Evolutionary conservation across 805 yeast genomes (phyloP).

Genomic region (Metschnikowia koreensis): DNA sequence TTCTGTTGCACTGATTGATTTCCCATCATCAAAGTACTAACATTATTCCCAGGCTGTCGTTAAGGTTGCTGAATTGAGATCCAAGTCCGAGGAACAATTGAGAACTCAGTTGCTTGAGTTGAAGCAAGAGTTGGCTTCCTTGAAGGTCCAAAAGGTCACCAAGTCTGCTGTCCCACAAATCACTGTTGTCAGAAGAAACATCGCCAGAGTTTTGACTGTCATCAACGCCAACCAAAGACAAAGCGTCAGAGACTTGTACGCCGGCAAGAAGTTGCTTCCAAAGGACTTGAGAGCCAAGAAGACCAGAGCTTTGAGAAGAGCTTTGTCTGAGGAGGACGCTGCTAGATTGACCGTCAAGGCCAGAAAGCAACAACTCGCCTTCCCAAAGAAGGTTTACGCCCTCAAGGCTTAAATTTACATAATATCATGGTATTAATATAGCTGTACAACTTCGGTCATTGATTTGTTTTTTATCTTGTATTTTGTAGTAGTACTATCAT

Average conservation of each 20-base stretch:
- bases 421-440: slow-evolving; percentile 22
- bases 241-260: slow-evolving; percentile 91
- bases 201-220: slow-evolving; percentile 96
- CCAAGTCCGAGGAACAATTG: slow-evolving; percentile 95
- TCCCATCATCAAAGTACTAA: slow-evolving; percentile 19
- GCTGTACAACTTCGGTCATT: slow-evolving; percentile 19
- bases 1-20: neutral
- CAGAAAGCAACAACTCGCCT: slow-evolving; percentile 88
- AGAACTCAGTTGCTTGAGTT: slow-evolving; percentile 91
- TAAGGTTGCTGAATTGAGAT: slow-evolving; percentile 94
- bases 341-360: slow-evolving; percentile 80
- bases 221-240: slow-evolving; percentile 97
- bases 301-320: slow-evolving; percentile 99
- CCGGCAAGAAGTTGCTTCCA: slow-evolving; percentile 93
- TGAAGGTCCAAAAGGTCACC: slow-evolving; percentile 93
- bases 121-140: slow-evolving; percentile 93
- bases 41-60: slow-evolving; percentile 64
- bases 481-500: neutral
- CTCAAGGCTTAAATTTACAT: slow-evolving; percentile 80
- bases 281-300: slow-evolving; percentile 99
- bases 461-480: neutral
- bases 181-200: slow-evolving; percentile 95
- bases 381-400: slow-evolving; percentile 98
- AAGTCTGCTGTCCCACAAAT: slow-evolving; percentile 94
- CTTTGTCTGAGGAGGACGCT: slow-evolving; percentile 85